Evolutionary conservation across 73 alveolate genomes (phyloP), one percentile per base, ranked within the genome.

Genomic region (Urostyla sp.): DNA sequence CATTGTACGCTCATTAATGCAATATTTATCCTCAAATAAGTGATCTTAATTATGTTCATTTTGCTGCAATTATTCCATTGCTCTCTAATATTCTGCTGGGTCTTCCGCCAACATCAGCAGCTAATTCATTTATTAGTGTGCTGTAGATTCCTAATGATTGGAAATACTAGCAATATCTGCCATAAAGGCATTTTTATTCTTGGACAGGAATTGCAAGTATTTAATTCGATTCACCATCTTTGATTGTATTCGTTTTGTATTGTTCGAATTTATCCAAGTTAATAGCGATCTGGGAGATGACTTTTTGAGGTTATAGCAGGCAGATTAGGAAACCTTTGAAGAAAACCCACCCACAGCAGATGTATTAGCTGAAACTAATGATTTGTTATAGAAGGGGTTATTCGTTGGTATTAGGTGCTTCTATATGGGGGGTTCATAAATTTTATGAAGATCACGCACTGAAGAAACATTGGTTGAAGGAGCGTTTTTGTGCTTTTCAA

Each of bases 371-470:
- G 49, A 6, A 2, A 40, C 57, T 46, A 69, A 3, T 21, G 38
- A 34, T 16, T 56, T 15, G 37, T 80, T 80, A 48, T 80, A 80
- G 59, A 66, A 80, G 0, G 90, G 90, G 55, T 80, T 80, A 54
- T 80, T 80, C 2, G 73, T 16, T 30, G 90, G 90, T 4, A 80
- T 80, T 72, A 35, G 31, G 37, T 80, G 90, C 77, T 72, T 80
- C 7, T 60, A 57, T 0, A 80, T 34, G 16, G 90, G 90, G 16
- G 90, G 90, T 67, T 80, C 77, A 30, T 80, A 80, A 57, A 80
- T 56, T 26, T 44, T 34, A 15, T 80, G 84, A 32, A 80, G 67
- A 11, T 75, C 56, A 23, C 87, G 54, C 87, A 50, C 10, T 0
- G 78, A 31, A 36, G 52, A 48, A 4, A 49, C 31, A 27, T 45